Evolutionary conservation across 2,329 filamentous ascomycete genomes (phyloP), one percentile per base, ranked within the genome.

Genomic region (Trichoderma atroviride): DNA sequence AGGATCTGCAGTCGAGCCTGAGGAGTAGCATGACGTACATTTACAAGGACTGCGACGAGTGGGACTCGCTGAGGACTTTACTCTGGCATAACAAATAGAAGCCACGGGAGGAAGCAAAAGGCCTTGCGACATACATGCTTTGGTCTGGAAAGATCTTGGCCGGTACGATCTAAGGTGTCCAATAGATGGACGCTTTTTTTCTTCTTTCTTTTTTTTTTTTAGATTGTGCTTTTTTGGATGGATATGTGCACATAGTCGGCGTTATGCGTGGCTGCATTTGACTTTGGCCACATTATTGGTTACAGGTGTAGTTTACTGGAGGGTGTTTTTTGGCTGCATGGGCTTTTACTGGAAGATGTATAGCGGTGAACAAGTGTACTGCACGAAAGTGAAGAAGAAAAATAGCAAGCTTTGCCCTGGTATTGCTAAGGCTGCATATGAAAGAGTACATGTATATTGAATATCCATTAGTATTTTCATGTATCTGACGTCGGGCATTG

Each of bases 11-110:
- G 85, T 89, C 90, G 70, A 97, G 94, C 80, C 82, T 99, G 84
- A 88, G 93, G 79, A 94, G 90, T 81, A 97, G 94, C 83, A 99
- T 99, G 96, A 92, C 89, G 75, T 99, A 99, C 78, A 97, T 99
- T 84, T 99, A 95, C 79, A 86, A 89, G 70, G 92, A 98, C 80
- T 93, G 92, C 72, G 92, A 97, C 76, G 86, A 92, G 70, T 99
- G 95, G 93, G 92, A 97, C 77, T 92, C 91, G 50, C 83, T 97
- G 78, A 84, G 91, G 79, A 98, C 91, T 74, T 89, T 98, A 76
- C 76, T 97, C 24, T 91, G 93, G 86, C 91, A 97, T 80, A 98
- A 98, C 74, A 88, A 89, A 77, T 90, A 79, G 77, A 76, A 4
- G 63, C 3, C 33, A 35, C 3, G 33, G 11, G 5, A 22, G 43